phyloP scores from a whole-genome alignment of 441 rosid genomes.

The Viola pubescens region DNA sequence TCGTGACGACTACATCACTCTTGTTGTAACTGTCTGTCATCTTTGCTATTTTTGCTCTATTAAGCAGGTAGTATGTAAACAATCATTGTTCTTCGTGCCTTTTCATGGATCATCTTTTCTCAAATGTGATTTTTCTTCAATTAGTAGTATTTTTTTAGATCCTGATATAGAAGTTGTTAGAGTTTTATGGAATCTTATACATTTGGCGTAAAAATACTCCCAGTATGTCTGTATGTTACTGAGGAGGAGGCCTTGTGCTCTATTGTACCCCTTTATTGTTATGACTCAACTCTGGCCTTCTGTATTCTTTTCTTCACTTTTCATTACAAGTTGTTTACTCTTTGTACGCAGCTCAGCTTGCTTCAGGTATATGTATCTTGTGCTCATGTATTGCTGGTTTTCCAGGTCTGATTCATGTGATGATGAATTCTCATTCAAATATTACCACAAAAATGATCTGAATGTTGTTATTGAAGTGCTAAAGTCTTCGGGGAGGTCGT shows the following conservation, averaged over 20 bases:
- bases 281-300: neutral
- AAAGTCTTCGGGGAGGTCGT: constrained; percentile 42
- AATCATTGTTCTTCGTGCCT: no score
- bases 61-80: neutral
- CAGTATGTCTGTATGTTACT: neutral
- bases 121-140: no score
- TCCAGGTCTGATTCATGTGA: constrained; percentile 77
- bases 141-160: no score
- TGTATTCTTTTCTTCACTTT: neutral
- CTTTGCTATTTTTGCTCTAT: neutral
- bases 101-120: no score
- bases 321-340: neutral
- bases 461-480: constrained; percentile 50
- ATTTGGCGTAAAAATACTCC: neutral
- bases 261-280: neutral
- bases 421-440: constrained; percentile 36
- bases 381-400: constrained; percentile 17
- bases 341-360: constrained; percentile 5
- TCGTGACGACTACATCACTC: no score
- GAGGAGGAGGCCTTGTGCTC: no score
- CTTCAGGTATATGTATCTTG: constrained; percentile 17
- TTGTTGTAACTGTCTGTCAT: neutral
- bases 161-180: no score
- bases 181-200: neutral
- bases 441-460: constrained; percentile 61